Percentiles rank a stretch among this genome's conserved stretches.
phyloP scores from a whole-genome alignment of 805 yeast genomes.

The Ogataea pini region DNA sequence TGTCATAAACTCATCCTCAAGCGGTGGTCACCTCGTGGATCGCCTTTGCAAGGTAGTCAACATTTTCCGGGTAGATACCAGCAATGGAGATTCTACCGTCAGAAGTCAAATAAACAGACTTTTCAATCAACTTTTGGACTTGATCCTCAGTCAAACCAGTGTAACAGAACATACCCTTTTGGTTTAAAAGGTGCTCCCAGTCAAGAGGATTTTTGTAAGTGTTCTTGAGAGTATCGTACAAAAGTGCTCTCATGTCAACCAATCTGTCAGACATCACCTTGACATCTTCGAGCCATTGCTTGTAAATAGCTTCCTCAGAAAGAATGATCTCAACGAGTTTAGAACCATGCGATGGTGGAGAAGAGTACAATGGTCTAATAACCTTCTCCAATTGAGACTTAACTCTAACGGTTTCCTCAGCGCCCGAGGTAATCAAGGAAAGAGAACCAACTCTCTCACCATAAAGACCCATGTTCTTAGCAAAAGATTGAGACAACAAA shows the following conservation, averaged over 20 bases:
- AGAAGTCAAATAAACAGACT: slow-evolving; percentile 80
- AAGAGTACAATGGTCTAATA: slow-evolving; percentile 84
- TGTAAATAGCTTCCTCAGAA: slow-evolving; percentile 55
- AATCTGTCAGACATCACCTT: slow-evolving; percentile 77
- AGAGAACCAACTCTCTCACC: slow-evolving; percentile 94
- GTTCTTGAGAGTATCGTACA: slow-evolving; percentile 59
- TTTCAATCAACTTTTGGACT: slow-evolving; percentile 66
- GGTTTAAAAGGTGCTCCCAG: slow-evolving; percentile 87
- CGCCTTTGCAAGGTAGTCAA: slow-evolving; percentile 65
- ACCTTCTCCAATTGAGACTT: slow-evolving; percentile 74
- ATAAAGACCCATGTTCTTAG: slow-evolving; percentile 92
- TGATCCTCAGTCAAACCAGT: slow-evolving; percentile 78
- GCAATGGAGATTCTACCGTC: slow-evolving; percentile 93
- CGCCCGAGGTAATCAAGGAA: slow-evolving; percentile 57
- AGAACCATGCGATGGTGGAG: slow-evolving; percentile 95
- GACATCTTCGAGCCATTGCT: slow-evolving; percentile 83
- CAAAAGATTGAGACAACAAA: slow-evolving; percentile 84
- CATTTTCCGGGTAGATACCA: slow-evolving; percentile 80
- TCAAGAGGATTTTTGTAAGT: slow-evolving; percentile 53
- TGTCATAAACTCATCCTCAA: slow-evolving; percentile 26
- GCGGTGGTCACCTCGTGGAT: slow-evolving; percentile 27
- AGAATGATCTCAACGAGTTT: slow-evolving; percentile 81
- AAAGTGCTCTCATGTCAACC: slow-evolving; percentile 63
- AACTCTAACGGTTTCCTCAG: slow-evolving; percentile 49
- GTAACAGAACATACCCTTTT: slow-evolving; percentile 96